These are phyloP conservation scores for Diaporthe sp. DNA, from an alignment of 2,329 filamentous ascomycete genomes.

Conservation along the genomic window DNA sequence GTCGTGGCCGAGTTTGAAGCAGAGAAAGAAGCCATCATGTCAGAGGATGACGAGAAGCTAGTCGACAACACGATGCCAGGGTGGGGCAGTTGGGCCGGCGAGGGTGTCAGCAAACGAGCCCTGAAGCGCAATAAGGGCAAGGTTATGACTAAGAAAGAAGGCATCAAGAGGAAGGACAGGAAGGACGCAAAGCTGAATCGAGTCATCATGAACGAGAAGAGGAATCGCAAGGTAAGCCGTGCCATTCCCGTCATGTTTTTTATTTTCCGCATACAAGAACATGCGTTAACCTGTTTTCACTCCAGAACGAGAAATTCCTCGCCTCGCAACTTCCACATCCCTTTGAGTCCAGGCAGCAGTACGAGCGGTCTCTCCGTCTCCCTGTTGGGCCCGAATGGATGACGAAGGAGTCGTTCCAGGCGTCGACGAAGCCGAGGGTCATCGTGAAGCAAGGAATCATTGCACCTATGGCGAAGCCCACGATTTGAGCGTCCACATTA, in stretches of 20 bases:
- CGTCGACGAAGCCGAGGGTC: slow-evolving; percentile 87
- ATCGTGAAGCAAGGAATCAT: slow-evolving; percentile 93
- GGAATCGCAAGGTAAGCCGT: slow-evolving; percentile 79
- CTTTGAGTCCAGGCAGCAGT: slow-evolving; percentile 90
- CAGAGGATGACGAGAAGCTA: slow-evolving; percentile 85
- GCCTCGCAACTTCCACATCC: slow-evolving; percentile 85
- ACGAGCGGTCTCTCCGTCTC: slow-evolving; percentile 86
- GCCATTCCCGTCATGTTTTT: neutral
- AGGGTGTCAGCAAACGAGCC: slow-evolving; percentile 79
- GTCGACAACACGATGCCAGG: slow-evolving; percentile 89
- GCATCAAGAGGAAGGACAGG: slow-evolving; percentile 79
- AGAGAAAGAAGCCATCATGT: slow-evolving; percentile 79
- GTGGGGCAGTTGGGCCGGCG: slow-evolving; percentile 93
- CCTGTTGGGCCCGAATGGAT: slow-evolving; percentile 95
- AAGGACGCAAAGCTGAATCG: slow-evolving; percentile 84
- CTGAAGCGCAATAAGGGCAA: slow-evolving; percentile 71
- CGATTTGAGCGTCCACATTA: slow-evolving; percentile 39
- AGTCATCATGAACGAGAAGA: slow-evolving; percentile 94
- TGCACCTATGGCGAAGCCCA: slow-evolving; percentile 85
- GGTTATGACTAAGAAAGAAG: slow-evolving; percentile 71
- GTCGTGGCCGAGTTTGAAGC: slow-evolving; percentile 82
- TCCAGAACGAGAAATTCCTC: slow-evolving; percentile 85
- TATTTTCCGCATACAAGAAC: slow-evolving; percentile 34
- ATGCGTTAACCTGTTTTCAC: neutral
- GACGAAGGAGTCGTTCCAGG: slow-evolving; percentile 95